phyloP scores from a whole-genome alignment of 768 basidiomycete genomes.

The Lactarius quietus region DNA sequence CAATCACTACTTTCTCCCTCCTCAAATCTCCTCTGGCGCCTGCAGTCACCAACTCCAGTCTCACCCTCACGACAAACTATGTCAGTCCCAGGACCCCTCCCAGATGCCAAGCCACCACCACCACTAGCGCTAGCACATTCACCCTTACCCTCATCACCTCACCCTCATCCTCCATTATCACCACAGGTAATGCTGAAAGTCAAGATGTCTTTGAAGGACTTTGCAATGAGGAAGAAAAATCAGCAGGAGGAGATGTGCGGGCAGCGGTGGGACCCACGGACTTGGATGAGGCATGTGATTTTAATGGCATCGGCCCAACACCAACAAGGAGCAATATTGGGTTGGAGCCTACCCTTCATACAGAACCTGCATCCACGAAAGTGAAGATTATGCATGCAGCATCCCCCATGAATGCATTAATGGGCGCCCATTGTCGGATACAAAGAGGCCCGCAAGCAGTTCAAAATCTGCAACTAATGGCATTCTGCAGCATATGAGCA shows the following conservation, averaged over 20 bases:
- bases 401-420: not conserved
- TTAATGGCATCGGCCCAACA: no score
- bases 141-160: not conserved
- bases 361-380: not conserved
- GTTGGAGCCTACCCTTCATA: not conserved
- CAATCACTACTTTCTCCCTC: conserved; percentile 12
- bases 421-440: not conserved
- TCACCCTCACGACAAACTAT: not conserved
- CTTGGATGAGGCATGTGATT: not conserved
- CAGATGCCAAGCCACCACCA: conserved; percentile 5
- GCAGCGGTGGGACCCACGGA: not conserved
- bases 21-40: conserved; percentile 10
- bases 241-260: conserved; percentile 24
- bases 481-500: conserved; percentile 7
- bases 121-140: no score
- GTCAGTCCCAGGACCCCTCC: not conserved
- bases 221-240: conserved; percentile 27
- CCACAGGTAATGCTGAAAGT: conserved; percentile 20
- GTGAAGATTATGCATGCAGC: not conserved
- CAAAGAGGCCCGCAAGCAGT: not conserved
- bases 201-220: conserved; percentile 28
- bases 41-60: not conserved
- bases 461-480: conserved; percentile 3
- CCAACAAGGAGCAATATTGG: not conserved
- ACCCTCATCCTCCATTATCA: conserved; percentile 9